Conservation (phyloP, 805 yeast species). For the Candida railenensis region DNA sequence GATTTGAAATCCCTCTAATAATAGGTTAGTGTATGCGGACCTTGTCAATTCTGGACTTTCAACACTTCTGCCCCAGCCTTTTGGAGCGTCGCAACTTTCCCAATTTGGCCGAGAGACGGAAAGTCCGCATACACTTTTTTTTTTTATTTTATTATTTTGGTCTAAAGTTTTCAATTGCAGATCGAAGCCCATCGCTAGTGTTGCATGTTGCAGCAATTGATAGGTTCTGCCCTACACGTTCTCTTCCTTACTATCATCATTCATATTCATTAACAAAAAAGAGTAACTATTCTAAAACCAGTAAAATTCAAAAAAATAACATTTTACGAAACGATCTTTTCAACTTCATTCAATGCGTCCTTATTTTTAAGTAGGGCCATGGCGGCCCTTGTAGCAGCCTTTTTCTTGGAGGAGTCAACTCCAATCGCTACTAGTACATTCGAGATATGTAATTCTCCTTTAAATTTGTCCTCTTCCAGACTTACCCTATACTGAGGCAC, state of each 20-base stretch:
- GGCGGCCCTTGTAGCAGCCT: conserved; percentile 42
- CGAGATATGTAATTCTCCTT: conserved; percentile 29
- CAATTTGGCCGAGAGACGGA: neutral
- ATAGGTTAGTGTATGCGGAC: too few species aligned
- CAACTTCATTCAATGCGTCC: conserved; percentile 11
- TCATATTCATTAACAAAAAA: neutral
- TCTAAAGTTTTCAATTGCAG: too few species aligned
- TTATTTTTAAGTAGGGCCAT: conserved; percentile 30
- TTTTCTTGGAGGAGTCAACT: conserved; percentile 35
- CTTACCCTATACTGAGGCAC: conserved; percentile 33
- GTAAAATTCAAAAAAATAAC: neutral
- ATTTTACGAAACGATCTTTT: neutral
- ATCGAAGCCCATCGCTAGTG: too few species aligned
- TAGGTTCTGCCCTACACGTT: too few species aligned
- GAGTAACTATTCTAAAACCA: neutral
- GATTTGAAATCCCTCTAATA: too few species aligned
- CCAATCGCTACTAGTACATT: conserved; percentile 30
- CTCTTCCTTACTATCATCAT: conserved; percentile 1
- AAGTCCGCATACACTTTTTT: too few species aligned
- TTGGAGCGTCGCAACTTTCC: neutral
- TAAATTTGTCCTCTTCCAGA: conserved; percentile 21
- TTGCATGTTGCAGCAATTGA: too few species aligned
- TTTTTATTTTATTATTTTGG: too few species aligned
- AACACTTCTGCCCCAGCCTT: neutral
- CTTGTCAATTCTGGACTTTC: too few species aligned